Evolutionary conservation across 768 basidiomycete genomes (phyloP).

Genomic region (Hypsizygus marmoreus): DNA sequence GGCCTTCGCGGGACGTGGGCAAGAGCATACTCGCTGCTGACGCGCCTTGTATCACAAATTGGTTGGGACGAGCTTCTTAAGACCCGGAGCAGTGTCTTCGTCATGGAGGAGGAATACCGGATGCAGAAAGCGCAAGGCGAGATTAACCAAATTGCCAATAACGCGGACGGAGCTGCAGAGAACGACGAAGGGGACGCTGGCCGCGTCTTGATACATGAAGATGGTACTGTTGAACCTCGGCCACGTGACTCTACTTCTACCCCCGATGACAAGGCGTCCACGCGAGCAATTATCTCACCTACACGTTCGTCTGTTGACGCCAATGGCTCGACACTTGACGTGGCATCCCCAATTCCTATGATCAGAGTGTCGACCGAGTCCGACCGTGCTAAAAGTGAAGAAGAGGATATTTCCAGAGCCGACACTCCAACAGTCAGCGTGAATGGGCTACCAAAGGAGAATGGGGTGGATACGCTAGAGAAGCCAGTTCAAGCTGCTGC

Average conservation of each 20-base stretch:
- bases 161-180: slow-evolving; percentile 21
- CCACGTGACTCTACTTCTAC: slow-evolving; percentile 21
- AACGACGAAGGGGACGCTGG: slow-evolving; percentile 34
- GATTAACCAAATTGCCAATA: slow-evolving; percentile 42
- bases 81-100: slow-evolving; percentile 92
- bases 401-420: slow-evolving; percentile 16
- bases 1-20: slow-evolving; percentile 96
- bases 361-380: slow-evolving; percentile 79
- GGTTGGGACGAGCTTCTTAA: slow-evolving; percentile 99
- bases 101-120: slow-evolving; percentile 99
- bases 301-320: slow-evolving; percentile 31
- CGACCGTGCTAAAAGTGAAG: slow-evolving; percentile 47
- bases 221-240: slow-evolving; percentile 48
- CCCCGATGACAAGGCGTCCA: slow-evolving; percentile 72
- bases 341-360: slow-evolving; percentile 47
- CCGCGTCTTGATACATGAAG: slow-evolving; percentile 59
- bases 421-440: slow-evolving; percentile 22
- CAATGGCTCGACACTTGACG: slow-evolving; percentile 22
- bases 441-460: slow-evolving; percentile 33
- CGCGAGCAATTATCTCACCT: slow-evolving; percentile 56
- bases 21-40: slow-evolving; percentile 87
- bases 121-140: slow-evolving; percentile 90
- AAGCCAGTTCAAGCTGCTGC: slow-evolving; percentile 56
- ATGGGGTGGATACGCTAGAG: slow-evolving; percentile 40
- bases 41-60: slow-evolving; percentile 88